Evolutionary conservation across 768 basidiomycete species (phyloP).

Genomic region (Lepiota subincarnata): DNA sequence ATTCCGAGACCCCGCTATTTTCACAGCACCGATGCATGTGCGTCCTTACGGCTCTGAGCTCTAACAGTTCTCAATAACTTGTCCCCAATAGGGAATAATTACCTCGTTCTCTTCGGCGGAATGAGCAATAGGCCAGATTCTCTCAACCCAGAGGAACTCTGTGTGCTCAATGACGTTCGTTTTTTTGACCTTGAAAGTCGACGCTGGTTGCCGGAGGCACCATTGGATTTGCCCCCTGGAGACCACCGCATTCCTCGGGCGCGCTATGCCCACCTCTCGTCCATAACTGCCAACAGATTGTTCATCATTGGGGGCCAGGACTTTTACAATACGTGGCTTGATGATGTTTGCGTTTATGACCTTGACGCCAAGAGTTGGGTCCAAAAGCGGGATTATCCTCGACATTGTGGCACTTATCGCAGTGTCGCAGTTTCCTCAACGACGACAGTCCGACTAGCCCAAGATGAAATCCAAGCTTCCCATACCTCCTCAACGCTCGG

Average conservation of each 20-base stretch:
- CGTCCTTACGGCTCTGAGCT: slow-evolving; percentile 20
- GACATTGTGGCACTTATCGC: slow-evolving; percentile 96
- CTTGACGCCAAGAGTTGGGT: slow-evolving; percentile 72
- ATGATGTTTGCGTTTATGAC: slow-evolving; percentile 90
- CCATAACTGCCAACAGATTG: slow-evolving; percentile 77
- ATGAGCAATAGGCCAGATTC: slow-evolving; percentile 83
- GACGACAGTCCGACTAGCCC: slow-evolving; percentile 62
- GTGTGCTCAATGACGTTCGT: slow-evolving; percentile 90
- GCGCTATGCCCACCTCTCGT: slow-evolving; percentile 92
- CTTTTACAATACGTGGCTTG: slow-evolving; percentile 87
- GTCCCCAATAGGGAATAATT: slow-evolving; percentile 70
- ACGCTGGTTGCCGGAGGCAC: slow-evolving; percentile 62
- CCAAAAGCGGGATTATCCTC: slow-evolving; percentile 72
- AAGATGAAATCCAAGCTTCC: slow-evolving; percentile 49
- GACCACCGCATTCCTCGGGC: slow-evolving; percentile 67
- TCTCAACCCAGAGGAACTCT: slow-evolving; percentile 71
- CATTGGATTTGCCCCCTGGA: slow-evolving; percentile 31
- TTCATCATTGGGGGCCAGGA: slow-evolving; percentile 97
- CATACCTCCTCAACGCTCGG: slow-evolving; percentile 43
- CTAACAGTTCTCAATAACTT: slow-evolving; percentile 10
- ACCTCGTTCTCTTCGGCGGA: slow-evolving; percentile 91
- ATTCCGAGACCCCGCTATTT: slow-evolving; percentile 88
- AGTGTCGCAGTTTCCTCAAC: slow-evolving; percentile 82
- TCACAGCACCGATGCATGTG: slow-evolving; percentile 86
- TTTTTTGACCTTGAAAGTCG: slow-evolving; percentile 74